Evolutionary conservation across 1,284 basidiomycete genomes (phyloP), one percentile per base, ranked within the genome.

Genomic region (Apiotrichum montevideense): DNA sequence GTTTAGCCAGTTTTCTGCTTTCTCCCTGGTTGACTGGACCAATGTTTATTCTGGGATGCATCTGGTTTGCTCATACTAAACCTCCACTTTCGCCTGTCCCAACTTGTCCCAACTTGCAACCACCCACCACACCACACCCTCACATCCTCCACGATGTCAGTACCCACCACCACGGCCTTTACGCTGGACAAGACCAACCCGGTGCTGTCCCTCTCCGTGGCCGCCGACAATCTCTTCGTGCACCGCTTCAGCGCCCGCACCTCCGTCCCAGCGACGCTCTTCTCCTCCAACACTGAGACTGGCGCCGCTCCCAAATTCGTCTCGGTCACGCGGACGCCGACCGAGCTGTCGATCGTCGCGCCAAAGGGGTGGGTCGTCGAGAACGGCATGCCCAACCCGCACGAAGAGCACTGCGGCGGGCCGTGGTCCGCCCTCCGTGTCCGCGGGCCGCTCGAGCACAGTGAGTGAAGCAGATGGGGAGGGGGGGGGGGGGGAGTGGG

Each of bases 391-490:
- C 68, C 73, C 9, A 68, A 74, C 15, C 66, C 74, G 14, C 67
- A 75, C 21, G 48, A 46, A 4, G 55, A 76, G 21, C 85, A 84
- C 83, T 40, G 33, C 13, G 58, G 63, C 13, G 63, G 65, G 5
- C 64, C 65, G 4, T 70, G 68, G 66, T 79, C 73, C 65, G 83
- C 82, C 58, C 81, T 87, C 55, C 82, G 82, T 66, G 83, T 87
- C 49, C 76, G 77, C 48, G 86, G 85, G 2, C 84, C 84, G 3
- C 82, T 87, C 81, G 82, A 84, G 66, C 85, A 86, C 57, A 79
- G 84, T 85, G 59, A 60, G 78, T 69, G 6, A 39, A 39, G 13
- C 37, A 39, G 37, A 7, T 7, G 37, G 37, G 7, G 7, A 13
- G 37, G 7, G 37, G 13, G 8, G 37, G 37, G 37, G 37, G 8